phyloP scores from a whole-genome alignment of 2,329 filamentous ascomycete species.

The Aschersonia sp. region DNA sequence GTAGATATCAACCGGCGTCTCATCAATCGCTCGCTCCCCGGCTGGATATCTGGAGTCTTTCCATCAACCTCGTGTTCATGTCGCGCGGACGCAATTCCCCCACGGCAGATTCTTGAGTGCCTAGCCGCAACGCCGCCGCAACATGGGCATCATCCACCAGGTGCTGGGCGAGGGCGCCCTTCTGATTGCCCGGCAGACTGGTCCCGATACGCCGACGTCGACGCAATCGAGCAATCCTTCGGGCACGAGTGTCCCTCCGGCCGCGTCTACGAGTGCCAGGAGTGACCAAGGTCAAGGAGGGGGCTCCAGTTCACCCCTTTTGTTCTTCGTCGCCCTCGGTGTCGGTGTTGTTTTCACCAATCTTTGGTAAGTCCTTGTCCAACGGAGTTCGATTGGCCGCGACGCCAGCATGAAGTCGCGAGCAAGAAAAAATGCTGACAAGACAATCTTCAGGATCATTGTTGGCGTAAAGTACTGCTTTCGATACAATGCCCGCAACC shows the following conservation, averaged over 20 bases:
- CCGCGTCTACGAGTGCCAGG: conserved; percentile 6
- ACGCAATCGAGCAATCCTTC: conserved; percentile 3
- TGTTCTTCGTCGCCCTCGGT: conserved; percentile 87
- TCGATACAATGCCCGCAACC: conserved; percentile 88
- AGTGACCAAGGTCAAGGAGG: conserved; percentile 8
- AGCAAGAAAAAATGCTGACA: neutral
- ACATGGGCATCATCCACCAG: conserved; percentile 22
- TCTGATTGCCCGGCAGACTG: conserved; percentile 19
- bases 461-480: conserved; percentile 99
- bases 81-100: too few relatives aligned
- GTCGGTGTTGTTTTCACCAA: conserved; percentile 99
- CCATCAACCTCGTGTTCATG: too few relatives aligned
- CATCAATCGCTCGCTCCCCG: too few relatives aligned
- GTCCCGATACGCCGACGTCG: conserved; percentile 3
- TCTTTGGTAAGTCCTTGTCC: conserved; percentile 56
- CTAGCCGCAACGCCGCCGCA: neutral
- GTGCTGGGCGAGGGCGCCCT: conserved; percentile 20
- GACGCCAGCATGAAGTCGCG: too few relatives aligned
- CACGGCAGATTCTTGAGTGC: neutral
- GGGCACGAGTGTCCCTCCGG: conserved; percentile 5
- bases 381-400: too few relatives aligned
- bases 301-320: conserved; percentile 27
- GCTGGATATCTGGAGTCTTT: too few relatives aligned
- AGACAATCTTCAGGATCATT: conserved; percentile 63
- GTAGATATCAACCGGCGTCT: too few relatives aligned